phyloP scores from a whole-genome alignment of 352 stramenopile species.

The Phytophthora colocasiae region DNA sequence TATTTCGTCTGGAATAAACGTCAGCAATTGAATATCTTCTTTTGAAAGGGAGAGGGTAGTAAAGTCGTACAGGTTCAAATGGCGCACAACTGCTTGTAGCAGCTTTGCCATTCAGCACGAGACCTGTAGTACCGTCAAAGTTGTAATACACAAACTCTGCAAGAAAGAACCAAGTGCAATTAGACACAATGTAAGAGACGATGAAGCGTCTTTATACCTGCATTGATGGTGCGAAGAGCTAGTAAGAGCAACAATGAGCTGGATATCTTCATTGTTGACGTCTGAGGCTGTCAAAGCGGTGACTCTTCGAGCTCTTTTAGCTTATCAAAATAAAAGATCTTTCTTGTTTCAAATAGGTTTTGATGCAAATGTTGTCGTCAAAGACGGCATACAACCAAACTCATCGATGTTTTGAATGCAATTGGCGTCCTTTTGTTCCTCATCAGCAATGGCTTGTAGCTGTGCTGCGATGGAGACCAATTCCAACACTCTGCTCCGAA shows the following conservation, averaged over 20 bases:
- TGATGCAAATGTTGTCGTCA: neutral
- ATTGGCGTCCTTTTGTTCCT: constrained; percentile 22
- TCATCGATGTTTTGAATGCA: constrained; percentile 12
- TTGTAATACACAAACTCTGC: constrained; percentile 89
- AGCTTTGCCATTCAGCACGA: constrained; percentile 82
- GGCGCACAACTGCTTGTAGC: constrained; percentile 78
- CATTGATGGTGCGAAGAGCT: neutral
- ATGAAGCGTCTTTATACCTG: constrained; percentile 12
- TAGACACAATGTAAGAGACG: neutral
- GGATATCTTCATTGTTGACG: constrained; percentile 9
- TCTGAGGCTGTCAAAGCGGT: neutral
- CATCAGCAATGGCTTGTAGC: constrained; percentile 15
- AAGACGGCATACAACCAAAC: constrained; percentile 8
- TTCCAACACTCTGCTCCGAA: constrained; percentile 22
- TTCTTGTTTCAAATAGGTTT: neutral
- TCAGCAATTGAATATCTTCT: constrained; percentile 4
- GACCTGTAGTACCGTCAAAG: constrained; percentile 85
- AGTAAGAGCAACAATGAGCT: constrained; percentile 1
- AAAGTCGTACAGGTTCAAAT: constrained; percentile 42
- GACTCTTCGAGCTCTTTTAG: constrained; percentile 17
- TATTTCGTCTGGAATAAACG: constrained; percentile 60
- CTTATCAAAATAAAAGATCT: neutral
- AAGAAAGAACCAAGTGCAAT: neutral
- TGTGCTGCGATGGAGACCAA: constrained; percentile 25
- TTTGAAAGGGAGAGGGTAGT: neutral